Percentiles rank a stretch among this genome's conserved stretches.
phyloP scores from a whole-genome alignment of 2,329 filamentous ascomycete genomes.

The Tympanopsis confertula region DNA sequence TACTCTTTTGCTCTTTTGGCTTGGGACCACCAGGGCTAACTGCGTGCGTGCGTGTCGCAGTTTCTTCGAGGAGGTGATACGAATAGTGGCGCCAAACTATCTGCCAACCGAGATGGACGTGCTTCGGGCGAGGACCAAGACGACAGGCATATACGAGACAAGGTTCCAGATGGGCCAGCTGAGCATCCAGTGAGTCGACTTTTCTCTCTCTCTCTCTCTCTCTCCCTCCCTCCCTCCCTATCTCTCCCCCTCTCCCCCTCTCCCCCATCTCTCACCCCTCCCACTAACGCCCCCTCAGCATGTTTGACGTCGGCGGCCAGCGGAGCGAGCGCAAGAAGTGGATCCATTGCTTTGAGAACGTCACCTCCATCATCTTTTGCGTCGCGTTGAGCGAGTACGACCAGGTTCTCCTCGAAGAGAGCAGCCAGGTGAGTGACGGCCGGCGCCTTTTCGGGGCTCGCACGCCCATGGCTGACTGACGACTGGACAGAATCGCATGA shows the following conservation, averaged over 20 bases:
- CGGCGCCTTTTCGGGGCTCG: not conserved
- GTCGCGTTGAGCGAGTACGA: constrained; percentile 97
- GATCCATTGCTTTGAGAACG: constrained; percentile 99
- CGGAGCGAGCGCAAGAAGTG: constrained; percentile 97
- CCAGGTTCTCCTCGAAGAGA: constrained; percentile 90
- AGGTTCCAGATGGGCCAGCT: constrained; percentile 96
- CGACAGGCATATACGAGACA: constrained; percentile 97
- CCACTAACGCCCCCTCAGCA: constrained; percentile 42
- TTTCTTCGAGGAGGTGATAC: constrained; percentile 86
- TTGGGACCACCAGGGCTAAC: not conserved
- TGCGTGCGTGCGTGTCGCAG: constrained; percentile 36
- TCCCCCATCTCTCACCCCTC: not conserved
- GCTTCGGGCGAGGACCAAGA: constrained; percentile 89
- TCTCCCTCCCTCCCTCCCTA: constrained; percentile 10
- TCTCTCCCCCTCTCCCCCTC: constrained; percentile 2
- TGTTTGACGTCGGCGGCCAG: constrained; percentile 98
- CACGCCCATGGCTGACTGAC: not conserved
- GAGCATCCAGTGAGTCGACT: constrained; percentile 77
- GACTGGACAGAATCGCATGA: constrained; percentile 78
- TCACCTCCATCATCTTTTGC: constrained; percentile 98
- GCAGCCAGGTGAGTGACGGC: constrained; percentile 65
- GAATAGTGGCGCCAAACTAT: constrained; percentile 77
- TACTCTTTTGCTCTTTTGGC: not conserved
- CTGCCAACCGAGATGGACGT: constrained; percentile 91
- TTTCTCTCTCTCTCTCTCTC: not conserved